Percentiles rank a stretch among this genome's conserved stretches.
Evolutionary conservation across 805 yeast genomes (phyloP).

Genomic region (Lachancea sp.): DNA sequence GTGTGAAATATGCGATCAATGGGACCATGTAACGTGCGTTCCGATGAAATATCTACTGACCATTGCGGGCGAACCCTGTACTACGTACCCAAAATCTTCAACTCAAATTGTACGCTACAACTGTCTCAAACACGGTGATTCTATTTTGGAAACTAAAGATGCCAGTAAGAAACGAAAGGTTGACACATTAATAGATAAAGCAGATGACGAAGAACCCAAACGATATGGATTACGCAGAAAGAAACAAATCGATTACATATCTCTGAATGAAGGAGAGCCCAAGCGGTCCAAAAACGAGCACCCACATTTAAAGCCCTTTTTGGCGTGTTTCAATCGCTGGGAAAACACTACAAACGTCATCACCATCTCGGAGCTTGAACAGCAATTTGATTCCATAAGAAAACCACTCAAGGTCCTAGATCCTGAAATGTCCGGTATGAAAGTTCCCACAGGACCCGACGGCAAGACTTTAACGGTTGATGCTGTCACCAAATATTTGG

Average conservation of each 20-base stretch:
- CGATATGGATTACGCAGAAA: slow-evolving; percentile 51
- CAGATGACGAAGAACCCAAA: slow-evolving; percentile 18
- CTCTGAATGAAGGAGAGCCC: slow-evolving; percentile 66
- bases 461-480: slow-evolving; percentile 23
- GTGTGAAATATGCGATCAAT: slow-evolving; percentile 19
- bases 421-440: slow-evolving; percentile 21
- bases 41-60: slow-evolving; percentile 11
- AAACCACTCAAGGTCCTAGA: slow-evolving; percentile 19
- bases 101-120: slow-evolving; percentile 11
- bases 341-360: slow-evolving; percentile 15
- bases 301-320: slow-evolving; percentile 40
- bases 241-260: slow-evolving; percentile 66
- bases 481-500: slow-evolving; percentile 40
- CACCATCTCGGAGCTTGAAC: slow-evolving; percentile 12
- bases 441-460: slow-evolving; percentile 12
- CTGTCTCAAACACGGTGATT: slow-evolving; percentile 13
- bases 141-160: slow-evolving; percentile 2
- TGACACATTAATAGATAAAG: neutral
- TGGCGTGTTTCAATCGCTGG: slow-evolving; percentile 19
- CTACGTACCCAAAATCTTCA: slow-evolving; percentile 1
- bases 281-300: slow-evolving; percentile 50
- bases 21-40: slow-evolving; percentile 19
- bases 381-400: slow-evolving; percentile 16
- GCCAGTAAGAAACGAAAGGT: neutral
- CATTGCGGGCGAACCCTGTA: slow-evolving; percentile 3